phyloP scores from a whole-genome alignment of 768 basidiomycete species.

The Rhizopogon vinicolor region DNA sequence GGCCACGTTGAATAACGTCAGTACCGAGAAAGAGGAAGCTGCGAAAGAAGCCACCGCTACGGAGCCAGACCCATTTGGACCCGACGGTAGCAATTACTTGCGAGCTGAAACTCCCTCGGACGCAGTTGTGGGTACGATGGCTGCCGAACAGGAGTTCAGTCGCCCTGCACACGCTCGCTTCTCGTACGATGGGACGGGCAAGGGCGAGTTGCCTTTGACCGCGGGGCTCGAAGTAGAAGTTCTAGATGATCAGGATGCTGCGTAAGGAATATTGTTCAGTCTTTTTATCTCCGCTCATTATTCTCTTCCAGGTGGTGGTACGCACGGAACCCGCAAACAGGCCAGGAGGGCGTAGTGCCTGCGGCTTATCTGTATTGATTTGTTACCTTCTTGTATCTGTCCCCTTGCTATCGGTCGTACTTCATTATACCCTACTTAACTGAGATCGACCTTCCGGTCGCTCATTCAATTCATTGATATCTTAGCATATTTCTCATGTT shows the following conservation, averaged over 20 bases:
- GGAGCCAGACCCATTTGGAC: conserved; percentile 56
- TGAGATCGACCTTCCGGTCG: conserved; percentile 33
- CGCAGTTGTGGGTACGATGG: conserved; percentile 54
- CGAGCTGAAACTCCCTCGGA: conserved; percentile 82
- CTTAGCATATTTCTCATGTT: conserved; percentile 15
- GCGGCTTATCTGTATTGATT: conserved; percentile 84
- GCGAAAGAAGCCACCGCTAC: conserved; percentile 29
- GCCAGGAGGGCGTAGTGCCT: conserved; percentile 86
- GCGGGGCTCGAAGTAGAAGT: conserved; percentile 72
- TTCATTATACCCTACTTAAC: conserved; percentile 33
- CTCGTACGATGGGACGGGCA: conserved; percentile 74
- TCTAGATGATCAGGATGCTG: conserved; percentile 74
- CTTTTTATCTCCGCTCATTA: conserved; percentile 7
- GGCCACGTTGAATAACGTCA: conserved; percentile 32
- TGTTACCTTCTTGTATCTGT: conserved; percentile 20
- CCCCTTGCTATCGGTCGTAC: conserved; percentile 24
- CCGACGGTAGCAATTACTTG: conserved; percentile 72
- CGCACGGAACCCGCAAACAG: conserved; percentile 73
- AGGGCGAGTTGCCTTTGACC: conserved; percentile 70
- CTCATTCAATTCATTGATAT: conserved; percentile 27
- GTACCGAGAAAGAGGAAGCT: conserved; percentile 51
- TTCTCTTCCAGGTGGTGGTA: conserved; percentile 81
- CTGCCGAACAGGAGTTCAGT: conserved; percentile 57
- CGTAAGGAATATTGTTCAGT: conserved; percentile 42
- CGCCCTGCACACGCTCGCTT: conserved; percentile 78